Percentiles rank a stretch among this genome's conserved stretches.
These are phyloP conservation scores for Tetraselmis striata DNA, from an alignment of 139 green algal genomes.

Conservation along the genomic window DNA sequence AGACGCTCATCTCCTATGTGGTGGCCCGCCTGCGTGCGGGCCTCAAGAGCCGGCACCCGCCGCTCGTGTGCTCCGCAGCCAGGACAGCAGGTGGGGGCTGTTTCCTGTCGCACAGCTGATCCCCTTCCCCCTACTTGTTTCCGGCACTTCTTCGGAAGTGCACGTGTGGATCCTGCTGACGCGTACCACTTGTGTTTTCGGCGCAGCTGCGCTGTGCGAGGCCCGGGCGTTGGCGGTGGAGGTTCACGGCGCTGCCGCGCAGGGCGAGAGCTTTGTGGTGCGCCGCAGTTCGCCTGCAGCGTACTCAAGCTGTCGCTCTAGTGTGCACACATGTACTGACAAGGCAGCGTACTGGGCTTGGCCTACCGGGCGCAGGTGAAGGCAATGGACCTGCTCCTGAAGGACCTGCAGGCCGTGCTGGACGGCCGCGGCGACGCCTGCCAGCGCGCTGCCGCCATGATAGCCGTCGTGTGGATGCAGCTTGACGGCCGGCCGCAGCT, in stretches of 20 bases:
- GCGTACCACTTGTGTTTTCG: too few species aligned
- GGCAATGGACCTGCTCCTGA: background rate
- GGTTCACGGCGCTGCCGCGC: background rate
- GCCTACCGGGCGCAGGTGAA: background rate
- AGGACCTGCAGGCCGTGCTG: background rate
- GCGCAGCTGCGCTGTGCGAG: background rate
- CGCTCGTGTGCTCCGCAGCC: background rate
- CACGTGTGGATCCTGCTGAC: too few species aligned
- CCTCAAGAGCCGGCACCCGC: background rate
- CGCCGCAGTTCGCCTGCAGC: background rate
- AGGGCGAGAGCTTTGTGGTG: background rate
- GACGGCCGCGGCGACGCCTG: background rate
- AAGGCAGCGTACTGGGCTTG: too few species aligned
- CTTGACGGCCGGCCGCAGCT: background rate
- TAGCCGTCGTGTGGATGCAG: background rate
- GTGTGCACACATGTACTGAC: too few species aligned
- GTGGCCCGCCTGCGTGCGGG: background rate
- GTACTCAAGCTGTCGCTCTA: slow-evolving; percentile 17
- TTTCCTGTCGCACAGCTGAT: too few species aligned
- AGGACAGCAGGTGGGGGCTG: too few species aligned
- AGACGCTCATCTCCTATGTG: background rate
- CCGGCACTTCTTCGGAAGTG: too few species aligned
- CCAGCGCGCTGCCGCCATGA: background rate
- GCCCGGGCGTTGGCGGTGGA: background rate
- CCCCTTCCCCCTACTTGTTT: too few species aligned